Percentiles rank a stretch among this genome's conserved stretches.
These are phyloP conservation scores for Rhizopus sp. DNA, from an alignment of 371 early-diverging fungal genomes.

Conservation along the genomic window DNA sequence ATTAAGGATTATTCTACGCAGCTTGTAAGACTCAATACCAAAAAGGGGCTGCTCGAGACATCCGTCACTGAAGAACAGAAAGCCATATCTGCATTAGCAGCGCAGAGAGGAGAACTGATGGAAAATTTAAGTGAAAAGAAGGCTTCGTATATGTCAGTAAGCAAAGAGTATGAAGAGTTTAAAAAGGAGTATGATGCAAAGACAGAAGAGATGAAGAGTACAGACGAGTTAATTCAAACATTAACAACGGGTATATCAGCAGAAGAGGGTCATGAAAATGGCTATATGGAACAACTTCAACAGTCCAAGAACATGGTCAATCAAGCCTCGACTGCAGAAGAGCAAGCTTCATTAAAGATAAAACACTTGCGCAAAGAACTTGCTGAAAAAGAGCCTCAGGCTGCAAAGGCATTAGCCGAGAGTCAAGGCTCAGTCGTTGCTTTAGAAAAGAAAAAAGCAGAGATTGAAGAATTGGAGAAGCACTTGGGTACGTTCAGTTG, in stretches of 20 bases:
- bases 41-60: conserved; percentile 72
- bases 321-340: conserved; percentile 62
- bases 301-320: conserved; percentile 62
- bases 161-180: conserved; percentile 61
- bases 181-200: conserved; percentile 69
- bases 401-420: conserved; percentile 50
- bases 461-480: conserved; percentile 24
- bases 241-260: conserved; percentile 92
- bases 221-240: conserved; percentile 88
- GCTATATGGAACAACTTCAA: conserved; percentile 92
- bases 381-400: conserved; percentile 57
- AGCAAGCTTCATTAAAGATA: conserved; percentile 76
- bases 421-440: conserved; percentile 47
- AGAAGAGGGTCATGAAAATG: conserved; percentile 89
- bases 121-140: conserved; percentile 55
- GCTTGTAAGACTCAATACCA: conserved; percentile 78
- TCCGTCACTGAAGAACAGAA: conserved; percentile 78
- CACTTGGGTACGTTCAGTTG: conserved; percentile 50
- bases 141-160: conserved; percentile 42
- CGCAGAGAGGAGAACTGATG: conserved; percentile 54
- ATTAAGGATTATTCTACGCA: conserved; percentile 78
- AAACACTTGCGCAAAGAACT: conserved; percentile 66
- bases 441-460: conserved; percentile 48
- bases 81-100: conserved; percentile 32
- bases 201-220: conserved; percentile 63